These are phyloP conservation scores for Oldenlandia corymbosa DNA, from an alignment of 257 asterid species.

Conservation along the genomic window DNA sequence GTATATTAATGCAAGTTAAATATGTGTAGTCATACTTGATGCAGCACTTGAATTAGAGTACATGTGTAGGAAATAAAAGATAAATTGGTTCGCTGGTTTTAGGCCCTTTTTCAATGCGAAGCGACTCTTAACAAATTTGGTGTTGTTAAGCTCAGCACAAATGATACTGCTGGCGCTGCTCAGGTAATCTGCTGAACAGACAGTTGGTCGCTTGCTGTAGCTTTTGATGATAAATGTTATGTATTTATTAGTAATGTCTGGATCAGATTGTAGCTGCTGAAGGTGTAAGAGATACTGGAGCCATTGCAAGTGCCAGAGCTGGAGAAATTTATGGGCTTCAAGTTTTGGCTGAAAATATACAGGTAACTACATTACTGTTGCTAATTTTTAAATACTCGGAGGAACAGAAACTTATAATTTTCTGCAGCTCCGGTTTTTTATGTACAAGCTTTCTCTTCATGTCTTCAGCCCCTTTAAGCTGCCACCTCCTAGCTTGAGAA, in stretches of 20 bases:
- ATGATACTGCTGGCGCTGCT: conserved; percentile 87
- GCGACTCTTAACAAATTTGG: conserved; percentile 47
- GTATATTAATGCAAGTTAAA: not conserved
- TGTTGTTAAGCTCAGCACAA: conserved; percentile 46
- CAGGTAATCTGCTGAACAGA: conserved; percentile 45
- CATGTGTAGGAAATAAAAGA: not conserved
- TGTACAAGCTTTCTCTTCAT: not conserved
- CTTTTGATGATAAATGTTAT: conserved; percentile 3
- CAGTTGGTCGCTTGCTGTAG: conserved; percentile 4
- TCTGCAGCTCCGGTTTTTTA: not conserved
- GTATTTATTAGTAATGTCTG: conserved; percentile 30
- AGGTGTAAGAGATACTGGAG: conserved; percentile 67
- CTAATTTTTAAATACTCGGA: not conserved
- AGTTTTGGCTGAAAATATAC: conserved; percentile 73
- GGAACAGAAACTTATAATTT: not conserved
- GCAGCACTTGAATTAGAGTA: conserved; percentile 3
- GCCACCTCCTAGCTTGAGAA: not conserved
- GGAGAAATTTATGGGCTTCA: conserved; percentile 83
- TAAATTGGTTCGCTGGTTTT: conserved; percentile 11
- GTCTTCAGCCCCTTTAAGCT: not conserved
- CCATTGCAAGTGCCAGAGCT: conserved; percentile 84
- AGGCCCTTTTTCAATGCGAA: conserved; percentile 88
- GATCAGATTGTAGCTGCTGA: conserved; percentile 63
- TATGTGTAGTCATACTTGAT: not conserved
- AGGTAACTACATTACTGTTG: conserved; percentile 44